Evolutionary conservation across 495 filamentous ascomycete genomes (phyloP).

Genomic region (Echria macrotheca): DNA sequence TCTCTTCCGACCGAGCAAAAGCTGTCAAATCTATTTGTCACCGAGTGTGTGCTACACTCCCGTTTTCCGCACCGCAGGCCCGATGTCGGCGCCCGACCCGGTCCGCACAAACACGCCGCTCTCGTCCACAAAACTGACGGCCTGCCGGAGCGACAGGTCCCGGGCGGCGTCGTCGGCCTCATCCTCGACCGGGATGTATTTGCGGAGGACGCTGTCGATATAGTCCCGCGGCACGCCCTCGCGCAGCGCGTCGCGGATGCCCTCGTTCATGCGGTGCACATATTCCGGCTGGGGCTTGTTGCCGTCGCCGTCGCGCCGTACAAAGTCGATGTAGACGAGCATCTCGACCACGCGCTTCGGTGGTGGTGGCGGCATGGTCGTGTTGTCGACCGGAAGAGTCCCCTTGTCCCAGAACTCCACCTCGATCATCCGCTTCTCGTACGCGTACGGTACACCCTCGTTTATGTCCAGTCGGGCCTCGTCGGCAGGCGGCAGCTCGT

Average conservation of each 20-base stretch:
- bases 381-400: neutral
- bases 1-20: too few relatives aligned
- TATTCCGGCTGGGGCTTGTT: slow-evolving; percentile 28
- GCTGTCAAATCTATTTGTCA: neutral
- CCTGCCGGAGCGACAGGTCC: slow-evolving; percentile 12
- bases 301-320: slow-evolving; percentile 11
- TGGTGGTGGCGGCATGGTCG: neutral
- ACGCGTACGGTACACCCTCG: slow-evolving; percentile 35
- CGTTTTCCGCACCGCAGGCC: neutral
- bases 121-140: slow-evolving; percentile 7
- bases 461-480: slow-evolving; percentile 28
- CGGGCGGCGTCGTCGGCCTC: slow-evolving; percentile 1
- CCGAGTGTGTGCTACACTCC: neutral
- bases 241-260: slow-evolving; percentile 31
- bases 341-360: slow-evolving; percentile 13
- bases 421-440: slow-evolving; percentile 26
- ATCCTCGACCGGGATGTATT: slow-evolving; percentile 19
- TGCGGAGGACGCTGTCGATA: slow-evolving; percentile 23
- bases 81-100: slow-evolving; percentile 2
- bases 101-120: slow-evolving; percentile 7
- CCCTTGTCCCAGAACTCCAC: slow-evolving; percentile 16
- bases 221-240: slow-evolving; percentile 28
- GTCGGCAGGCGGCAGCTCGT: slow-evolving; percentile 28
- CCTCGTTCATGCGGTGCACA: slow-evolving; percentile 34
- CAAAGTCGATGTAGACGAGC: slow-evolving; percentile 37